phyloP scores from a whole-genome alignment of 306 rosid genomes.

The Vigna mungo region DNA sequence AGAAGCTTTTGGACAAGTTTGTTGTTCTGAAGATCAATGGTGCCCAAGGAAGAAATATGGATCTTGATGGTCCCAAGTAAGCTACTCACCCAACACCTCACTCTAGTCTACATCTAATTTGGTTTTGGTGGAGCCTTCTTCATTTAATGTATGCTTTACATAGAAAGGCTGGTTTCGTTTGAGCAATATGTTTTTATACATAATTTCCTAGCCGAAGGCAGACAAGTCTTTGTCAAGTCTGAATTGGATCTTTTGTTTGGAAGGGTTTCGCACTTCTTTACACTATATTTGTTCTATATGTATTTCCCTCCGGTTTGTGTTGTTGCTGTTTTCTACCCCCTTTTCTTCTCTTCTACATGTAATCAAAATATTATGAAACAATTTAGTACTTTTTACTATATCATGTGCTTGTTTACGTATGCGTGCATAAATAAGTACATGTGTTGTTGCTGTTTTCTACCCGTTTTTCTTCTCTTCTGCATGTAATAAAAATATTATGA shows the following conservation, averaged over 20 bases:
- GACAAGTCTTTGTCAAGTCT: not conserved
- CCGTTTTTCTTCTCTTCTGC: not conserved
- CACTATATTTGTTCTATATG: not conserved
- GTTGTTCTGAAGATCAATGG: conserved; percentile 71
- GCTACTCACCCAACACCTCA: conserved; percentile 34
- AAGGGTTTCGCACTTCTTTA: not conserved
- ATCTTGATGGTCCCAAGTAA: conserved; percentile 69
- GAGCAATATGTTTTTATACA: conserved; percentile 3
- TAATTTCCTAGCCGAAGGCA: not conserved
- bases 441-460: conserved; percentile 4
- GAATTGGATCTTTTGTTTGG: not conserved
- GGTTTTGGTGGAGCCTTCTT: not conserved
- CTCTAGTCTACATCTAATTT: not conserved
- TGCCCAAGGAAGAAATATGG: conserved; percentile 53
- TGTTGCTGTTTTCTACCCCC: conserved; percentile 1
- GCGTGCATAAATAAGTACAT: not conserved
- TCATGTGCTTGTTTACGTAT: not conserved
- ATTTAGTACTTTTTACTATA: not conserved
- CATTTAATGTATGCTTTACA: conserved; percentile 9
- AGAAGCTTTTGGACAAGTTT: conserved; percentile 72
- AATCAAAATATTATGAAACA: not conserved
- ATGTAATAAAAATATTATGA: not conserved
- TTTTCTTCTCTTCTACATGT: not conserved
- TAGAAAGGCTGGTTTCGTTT: not conserved
- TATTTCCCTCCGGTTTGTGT: not conserved